These are phyloP conservation scores for Trichosporon coremiiforme DNA, from an alignment of 1,284 basidiomycete genomes.

Conservation along the genomic window DNA sequence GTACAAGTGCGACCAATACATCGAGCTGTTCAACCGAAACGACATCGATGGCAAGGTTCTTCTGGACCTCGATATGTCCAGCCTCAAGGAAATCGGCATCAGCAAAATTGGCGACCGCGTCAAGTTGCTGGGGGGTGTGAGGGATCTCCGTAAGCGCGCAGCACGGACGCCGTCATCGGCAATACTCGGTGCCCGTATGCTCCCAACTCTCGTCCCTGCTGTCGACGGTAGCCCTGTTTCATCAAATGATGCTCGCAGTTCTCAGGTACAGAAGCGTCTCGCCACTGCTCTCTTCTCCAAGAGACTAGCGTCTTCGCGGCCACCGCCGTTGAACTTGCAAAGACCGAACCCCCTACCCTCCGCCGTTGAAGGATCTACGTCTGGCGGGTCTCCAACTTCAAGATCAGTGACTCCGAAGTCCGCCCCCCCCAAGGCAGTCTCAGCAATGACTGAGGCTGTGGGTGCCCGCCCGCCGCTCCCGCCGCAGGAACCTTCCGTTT, in stretches of 20 bases:
- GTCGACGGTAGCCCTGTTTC: slow-evolving; percentile 11
- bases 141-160: slow-evolving; percentile 65
- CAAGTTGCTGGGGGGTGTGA: slow-evolving; percentile 81
- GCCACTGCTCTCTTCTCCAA: slow-evolving; percentile 15
- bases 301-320: background rate
- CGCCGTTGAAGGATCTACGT: background rate
- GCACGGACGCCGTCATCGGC: slow-evolving; percentile 23
- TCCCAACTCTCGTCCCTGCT: background rate
- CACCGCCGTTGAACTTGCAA: slow-evolving; percentile 7
- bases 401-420: slow-evolving; percentile 6
- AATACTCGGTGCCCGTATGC: slow-evolving; percentile 2
- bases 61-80: slow-evolving; percentile 81
- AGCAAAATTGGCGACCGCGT: slow-evolving; percentile 84
- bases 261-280: slow-evolving; percentile 30
- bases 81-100: slow-evolving; percentile 85
- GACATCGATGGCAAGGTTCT: slow-evolving; percentile 87
- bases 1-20: slow-evolving; percentile 68
- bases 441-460: background rate
- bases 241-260: slow-evolving; percentile 15
- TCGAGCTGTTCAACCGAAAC: slow-evolving; percentile 70
- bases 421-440: background rate
- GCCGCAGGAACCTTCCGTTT: background rate
- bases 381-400: background rate
- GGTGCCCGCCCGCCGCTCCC: background rate
- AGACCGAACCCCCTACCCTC: background rate